Base-by-base conservation (phyloP, 2,329 filamentous ascomycete species). In the Arachnomyces sp. region DNA sequence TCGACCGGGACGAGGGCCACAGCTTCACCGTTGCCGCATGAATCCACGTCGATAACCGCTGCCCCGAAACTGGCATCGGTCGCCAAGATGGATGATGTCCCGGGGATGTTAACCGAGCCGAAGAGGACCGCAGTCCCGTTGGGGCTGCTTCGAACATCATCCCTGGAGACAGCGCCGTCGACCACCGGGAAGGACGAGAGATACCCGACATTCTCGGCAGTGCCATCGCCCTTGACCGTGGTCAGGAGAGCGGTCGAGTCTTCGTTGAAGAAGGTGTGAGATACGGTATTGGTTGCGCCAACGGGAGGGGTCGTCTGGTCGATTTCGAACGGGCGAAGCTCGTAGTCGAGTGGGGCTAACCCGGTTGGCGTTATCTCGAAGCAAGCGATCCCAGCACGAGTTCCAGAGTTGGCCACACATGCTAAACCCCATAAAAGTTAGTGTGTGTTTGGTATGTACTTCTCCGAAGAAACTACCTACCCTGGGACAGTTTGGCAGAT, bases 61-160 rank as follows among this genome's bases (percentile, higher is more conserved):
- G 59, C 71, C 4, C 77, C 77, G 39, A 81, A 78, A 0, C 73
- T 72, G 0, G 76, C 70, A 40, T 81, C 77, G 0, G 76, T 75
- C 0, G 66, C 67, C 43, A 81, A 75, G 30, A 79, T 50, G 20
- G 67, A 54, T 2, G 50, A 58, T 0, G 63, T 64, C 0, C 59
- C 61, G 1, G 69, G 69, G 28, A 79, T 67, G 1, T 57, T 33
- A 1, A 61, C 56, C 0, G 72, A 68, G 6, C 77, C 77, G 46
- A 79, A 79, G 1, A 79, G 65, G 0, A 77, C 71, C 0, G 69
- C 68, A 0, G 77, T 80, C n/a, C 73, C 75, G 0, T 54, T 39
- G 0, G 75, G 76, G 0, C 68, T 70, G n/a, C 60, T 66, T 14
- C 56, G 56, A 1, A 49, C 51, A 2, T 61, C 62, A 16, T 55